Conservation (phyloP, 1,139 yeast genomes). For the Saccharomyces hybrid region DNA sequence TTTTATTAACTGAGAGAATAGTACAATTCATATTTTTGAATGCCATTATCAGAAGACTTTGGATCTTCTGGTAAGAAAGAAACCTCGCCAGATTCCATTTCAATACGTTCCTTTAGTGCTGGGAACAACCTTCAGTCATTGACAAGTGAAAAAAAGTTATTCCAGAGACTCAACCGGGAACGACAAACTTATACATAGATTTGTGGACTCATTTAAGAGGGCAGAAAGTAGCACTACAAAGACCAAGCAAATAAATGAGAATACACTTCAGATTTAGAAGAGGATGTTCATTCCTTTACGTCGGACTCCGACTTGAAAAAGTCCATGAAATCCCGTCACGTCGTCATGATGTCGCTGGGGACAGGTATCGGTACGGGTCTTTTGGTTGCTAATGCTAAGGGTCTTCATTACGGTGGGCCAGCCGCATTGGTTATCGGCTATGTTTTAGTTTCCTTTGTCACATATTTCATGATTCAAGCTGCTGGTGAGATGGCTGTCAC, state of each 20-base stretch:
- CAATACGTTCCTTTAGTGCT: neutral
- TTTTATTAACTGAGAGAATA: no score
- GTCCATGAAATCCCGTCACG: constrained; percentile 41
- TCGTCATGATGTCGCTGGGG: constrained; percentile 68
- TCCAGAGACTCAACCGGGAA: neutral
- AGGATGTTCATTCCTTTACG: constrained; percentile 7
- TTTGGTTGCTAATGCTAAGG: constrained; percentile 62
- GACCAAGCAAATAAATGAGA: neutral
- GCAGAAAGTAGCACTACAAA: constrained; percentile 3
- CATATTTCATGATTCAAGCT: constrained; percentile 65
- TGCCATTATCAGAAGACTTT: neutral
- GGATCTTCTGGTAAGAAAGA: neutral
- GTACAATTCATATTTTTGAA: neutral
- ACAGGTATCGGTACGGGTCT: constrained; percentile 77
- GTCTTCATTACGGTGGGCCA: constrained; percentile 67
- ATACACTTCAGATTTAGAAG: constrained; percentile 8
- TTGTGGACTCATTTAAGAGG: constrained; percentile 14
- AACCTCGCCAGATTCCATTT: neutral
- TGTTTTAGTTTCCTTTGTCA: constrained; percentile 54
- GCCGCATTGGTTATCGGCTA: constrained; percentile 66
- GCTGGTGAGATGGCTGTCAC: constrained; percentile 75
- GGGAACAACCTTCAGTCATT: neutral
- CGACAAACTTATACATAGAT: constrained; percentile 4
- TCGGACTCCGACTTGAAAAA: constrained; percentile 32
- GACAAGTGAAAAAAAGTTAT: neutral